Conservation (phyloP, 2,329 filamentous ascomycete species). For the Apiospora phragmitis region DNA sequence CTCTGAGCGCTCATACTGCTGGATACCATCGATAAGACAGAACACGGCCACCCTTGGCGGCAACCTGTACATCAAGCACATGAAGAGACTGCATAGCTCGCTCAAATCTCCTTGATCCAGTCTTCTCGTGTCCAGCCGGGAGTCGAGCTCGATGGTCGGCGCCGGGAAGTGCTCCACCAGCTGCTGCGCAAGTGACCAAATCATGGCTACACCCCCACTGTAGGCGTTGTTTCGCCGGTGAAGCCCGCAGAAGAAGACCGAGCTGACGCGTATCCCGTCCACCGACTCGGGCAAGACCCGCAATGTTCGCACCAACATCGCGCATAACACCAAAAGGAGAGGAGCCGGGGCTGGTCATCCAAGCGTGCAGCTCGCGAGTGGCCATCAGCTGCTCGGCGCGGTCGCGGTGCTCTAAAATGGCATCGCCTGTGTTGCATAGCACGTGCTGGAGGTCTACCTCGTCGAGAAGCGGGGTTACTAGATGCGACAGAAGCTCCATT, state of each 20-base stretch:
- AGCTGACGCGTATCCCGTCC: neutral
- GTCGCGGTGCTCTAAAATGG: conserved; percentile 7
- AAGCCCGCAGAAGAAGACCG: conserved; percentile 16
- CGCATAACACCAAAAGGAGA: conserved; percentile 14
- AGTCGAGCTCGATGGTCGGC: neutral
- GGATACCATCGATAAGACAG: conserved; percentile 14
- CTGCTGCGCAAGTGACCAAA: conserved; percentile 12
- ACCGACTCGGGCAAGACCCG: neutral
- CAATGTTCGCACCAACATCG: conserved; percentile 5
- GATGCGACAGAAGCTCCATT: conserved; percentile 9
- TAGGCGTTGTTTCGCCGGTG: conserved; percentile 5
- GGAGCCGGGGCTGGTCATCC: conserved; percentile 8
- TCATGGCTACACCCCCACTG: conserved; percentile 12
- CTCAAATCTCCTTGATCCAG: neutral
- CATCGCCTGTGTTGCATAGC: conserved; percentile 7
- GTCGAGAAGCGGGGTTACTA: conserved; percentile 8
- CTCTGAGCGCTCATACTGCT: conserved; percentile 11
- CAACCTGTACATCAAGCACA: neutral
- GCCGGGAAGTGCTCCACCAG: conserved; percentile 11
- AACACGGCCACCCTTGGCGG: conserved; percentile 8
- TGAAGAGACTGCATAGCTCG: conserved; percentile 12
- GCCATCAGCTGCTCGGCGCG: conserved; percentile 12
- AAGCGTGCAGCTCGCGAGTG: neutral
- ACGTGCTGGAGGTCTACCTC: conserved; percentile 8
- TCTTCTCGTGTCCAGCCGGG: neutral